Conservation (phyloP, 2,329 filamentous ascomycete genomes). For the Ascochyta rabiei region DNA sequence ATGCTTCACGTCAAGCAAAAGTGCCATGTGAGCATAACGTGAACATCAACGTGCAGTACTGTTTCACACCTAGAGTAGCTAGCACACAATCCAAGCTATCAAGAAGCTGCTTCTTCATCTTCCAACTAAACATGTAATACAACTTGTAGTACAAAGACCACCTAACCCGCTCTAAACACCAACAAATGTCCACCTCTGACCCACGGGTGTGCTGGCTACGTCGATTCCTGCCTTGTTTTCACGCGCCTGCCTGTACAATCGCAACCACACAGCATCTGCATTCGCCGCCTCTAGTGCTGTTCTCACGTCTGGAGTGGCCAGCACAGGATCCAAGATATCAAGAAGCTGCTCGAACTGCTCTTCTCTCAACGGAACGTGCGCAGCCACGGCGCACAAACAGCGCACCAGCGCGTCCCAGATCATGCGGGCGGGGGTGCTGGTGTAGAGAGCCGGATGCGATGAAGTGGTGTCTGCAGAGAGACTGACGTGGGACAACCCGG, state of each 20-base stretch:
- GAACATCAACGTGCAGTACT: too few species aligned
- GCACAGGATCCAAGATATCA: slow-evolving; percentile 59
- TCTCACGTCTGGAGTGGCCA: slow-evolving; percentile 55
- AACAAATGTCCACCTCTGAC: too few species aligned
- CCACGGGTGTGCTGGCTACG: neutral
- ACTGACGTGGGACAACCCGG: slow-evolving; percentile 4
- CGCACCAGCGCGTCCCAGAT: slow-evolving; percentile 68
- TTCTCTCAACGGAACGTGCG: slow-evolving; percentile 68
- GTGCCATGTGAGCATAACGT: too few species aligned
- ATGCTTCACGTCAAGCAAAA: too few species aligned
- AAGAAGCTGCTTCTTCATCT: too few species aligned
- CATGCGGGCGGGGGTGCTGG: slow-evolving; percentile 61
- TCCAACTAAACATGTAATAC: too few species aligned
- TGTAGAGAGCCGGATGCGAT: slow-evolving; percentile 51
- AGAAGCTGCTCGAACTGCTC: slow-evolving; percentile 75
- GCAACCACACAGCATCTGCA: slow-evolving; percentile 77
- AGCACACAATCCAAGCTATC: too few species aligned
- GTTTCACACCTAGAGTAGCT: too few species aligned
- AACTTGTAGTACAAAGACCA: too few species aligned
- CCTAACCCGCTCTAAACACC: too few species aligned
- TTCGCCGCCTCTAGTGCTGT: slow-evolving; percentile 69
- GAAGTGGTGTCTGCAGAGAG: neutral
- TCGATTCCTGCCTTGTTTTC: too few species aligned
- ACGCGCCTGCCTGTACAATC: slow-evolving; percentile 28
- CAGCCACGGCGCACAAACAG: slow-evolving; percentile 66